Conservation (phyloP, 345 rosid species). For the Limnanthes douglasii region DNA sequence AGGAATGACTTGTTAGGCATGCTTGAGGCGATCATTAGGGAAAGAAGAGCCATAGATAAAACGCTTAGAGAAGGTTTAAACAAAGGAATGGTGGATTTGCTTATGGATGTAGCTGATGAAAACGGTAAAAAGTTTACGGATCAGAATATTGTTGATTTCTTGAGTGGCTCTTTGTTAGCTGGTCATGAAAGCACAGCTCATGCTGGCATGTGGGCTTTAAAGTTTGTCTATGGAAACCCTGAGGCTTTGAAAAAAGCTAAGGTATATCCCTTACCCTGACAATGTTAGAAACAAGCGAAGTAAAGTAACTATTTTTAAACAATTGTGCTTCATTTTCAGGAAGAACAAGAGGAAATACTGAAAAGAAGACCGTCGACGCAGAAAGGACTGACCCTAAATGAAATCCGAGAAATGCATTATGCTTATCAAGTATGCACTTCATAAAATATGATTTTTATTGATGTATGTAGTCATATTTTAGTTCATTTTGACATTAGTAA, state of each 20-base stretch:
- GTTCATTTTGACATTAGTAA: too few species aligned
- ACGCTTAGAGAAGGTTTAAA: neutral
- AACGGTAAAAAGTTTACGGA: conserved; percentile 11
- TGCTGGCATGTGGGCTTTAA: conserved; percentile 12
- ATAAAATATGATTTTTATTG: too few species aligned
- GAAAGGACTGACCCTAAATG: conserved; percentile 12
- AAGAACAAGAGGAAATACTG: conserved; percentile 17
- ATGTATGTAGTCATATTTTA: too few species aligned
- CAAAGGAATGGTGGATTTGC: conserved; percentile 15
- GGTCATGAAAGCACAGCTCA: conserved; percentile 21
- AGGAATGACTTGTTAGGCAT: conserved; percentile 12
- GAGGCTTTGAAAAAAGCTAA: conserved; percentile 13
- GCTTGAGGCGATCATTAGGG: conserved; percentile 10
- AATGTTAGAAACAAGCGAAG: too few species aligned
- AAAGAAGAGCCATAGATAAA: conserved; percentile 6
- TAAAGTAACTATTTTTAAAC: too few species aligned
- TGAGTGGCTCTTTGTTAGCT: conserved; percentile 14
- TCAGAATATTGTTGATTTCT: conserved; percentile 14
- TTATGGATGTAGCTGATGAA: conserved; percentile 21
- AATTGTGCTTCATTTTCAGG: too few species aligned
- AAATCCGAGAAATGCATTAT: conserved; percentile 12
- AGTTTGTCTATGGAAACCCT: conserved; percentile 11
- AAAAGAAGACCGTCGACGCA: conserved; percentile 9
- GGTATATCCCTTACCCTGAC: too few species aligned
- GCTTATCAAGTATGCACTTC: conserved; percentile 9